phyloP scores from a whole-genome alignment of 805 yeast genomes.

The Wickerhamomyces bisporus region DNA sequence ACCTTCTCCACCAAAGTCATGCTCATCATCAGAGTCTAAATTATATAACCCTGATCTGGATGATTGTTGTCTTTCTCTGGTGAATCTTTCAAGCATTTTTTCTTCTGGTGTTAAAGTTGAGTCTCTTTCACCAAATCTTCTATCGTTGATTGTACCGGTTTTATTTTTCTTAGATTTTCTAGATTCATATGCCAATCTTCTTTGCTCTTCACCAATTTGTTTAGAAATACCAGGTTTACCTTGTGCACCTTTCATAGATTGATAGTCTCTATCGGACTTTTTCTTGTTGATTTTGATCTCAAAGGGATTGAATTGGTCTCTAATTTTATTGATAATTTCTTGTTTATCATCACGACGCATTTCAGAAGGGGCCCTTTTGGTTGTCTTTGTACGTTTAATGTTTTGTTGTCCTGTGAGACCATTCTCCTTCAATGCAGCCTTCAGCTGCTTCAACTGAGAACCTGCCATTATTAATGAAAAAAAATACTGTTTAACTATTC shows the following conservation, averaged over 20 bases:
- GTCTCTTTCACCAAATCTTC: conserved; percentile 89
- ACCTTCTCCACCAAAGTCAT: conserved; percentile 25
- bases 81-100: conserved; percentile 91
- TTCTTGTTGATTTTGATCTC: conserved; percentile 68
- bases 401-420: conserved; percentile 88
- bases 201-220: conserved; percentile 61
- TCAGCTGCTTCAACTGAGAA: conserved; percentile 80
- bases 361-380: conserved; percentile 53
- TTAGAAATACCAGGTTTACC: conserved; percentile 69
- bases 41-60: conserved; percentile 59
- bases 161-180: conserved; percentile 60
- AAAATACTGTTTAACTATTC: too few relatives aligned
- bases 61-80: conserved; percentile 76
- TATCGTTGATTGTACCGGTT: conserved; percentile 75
- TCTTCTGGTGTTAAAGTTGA: conserved; percentile 74
- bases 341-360: conserved; percentile 67
- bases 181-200: conserved; percentile 58
- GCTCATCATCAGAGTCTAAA: conserved; percentile 63
- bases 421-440: conserved; percentile 66
- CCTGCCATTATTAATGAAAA: conserved; percentile 81
- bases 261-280: conserved; percentile 49
- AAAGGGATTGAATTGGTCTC: conserved; percentile 87
- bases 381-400: conserved; percentile 43
- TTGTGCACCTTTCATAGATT: conserved; percentile 40
- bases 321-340: conserved; percentile 49